Evolutionary conservation across 1,139 yeast genomes (phyloP).

Genomic region (Hyphopichia pseudoburtonii): DNA sequence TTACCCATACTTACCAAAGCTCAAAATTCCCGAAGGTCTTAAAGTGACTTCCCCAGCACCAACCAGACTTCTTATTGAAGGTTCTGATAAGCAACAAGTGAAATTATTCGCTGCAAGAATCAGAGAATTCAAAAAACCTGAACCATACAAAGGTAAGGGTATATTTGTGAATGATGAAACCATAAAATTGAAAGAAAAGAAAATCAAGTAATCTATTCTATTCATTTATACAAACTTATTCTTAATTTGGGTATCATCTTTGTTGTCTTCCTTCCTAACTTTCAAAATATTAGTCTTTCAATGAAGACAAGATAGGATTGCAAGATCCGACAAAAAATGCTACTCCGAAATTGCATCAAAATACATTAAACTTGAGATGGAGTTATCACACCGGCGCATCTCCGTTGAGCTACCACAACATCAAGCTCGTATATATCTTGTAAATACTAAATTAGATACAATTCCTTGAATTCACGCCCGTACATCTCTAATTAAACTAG

Average conservation of each 20-base stretch:
- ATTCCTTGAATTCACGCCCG: too few relatives aligned
- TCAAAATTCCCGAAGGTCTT: conserved; percentile 76
- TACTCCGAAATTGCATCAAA: too few relatives aligned
- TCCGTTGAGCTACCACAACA: too few relatives aligned
- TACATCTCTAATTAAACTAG: too few relatives aligned
- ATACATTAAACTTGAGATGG: too few relatives aligned
- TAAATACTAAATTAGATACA: too few relatives aligned
- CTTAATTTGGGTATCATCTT: neutral
- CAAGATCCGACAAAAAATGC: neutral
- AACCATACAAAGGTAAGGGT: conserved; percentile 98
- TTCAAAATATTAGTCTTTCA: neutral
- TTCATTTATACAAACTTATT: neutral
- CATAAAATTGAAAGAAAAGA: conserved; percentile 84
- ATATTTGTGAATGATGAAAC: conserved; percentile 91
- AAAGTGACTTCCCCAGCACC: conserved; percentile 79
- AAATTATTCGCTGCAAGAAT: conserved; percentile 85
- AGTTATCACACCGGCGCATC: too few relatives aligned
- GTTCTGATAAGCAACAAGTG: conserved; percentile 84
- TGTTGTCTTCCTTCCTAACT: neutral
- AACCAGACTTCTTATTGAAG: conserved; percentile 84
- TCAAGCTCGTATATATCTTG: too few relatives aligned
- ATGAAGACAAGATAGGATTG: neutral
- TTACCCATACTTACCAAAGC: conserved; percentile 61
- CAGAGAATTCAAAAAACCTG: conserved; percentile 90
- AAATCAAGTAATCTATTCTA: conserved; percentile 62